These are phyloP conservation scores for Nitzschia sp. DNA, from an alignment of 108 stramenopile genomes.

Conservation along the genomic window DNA sequence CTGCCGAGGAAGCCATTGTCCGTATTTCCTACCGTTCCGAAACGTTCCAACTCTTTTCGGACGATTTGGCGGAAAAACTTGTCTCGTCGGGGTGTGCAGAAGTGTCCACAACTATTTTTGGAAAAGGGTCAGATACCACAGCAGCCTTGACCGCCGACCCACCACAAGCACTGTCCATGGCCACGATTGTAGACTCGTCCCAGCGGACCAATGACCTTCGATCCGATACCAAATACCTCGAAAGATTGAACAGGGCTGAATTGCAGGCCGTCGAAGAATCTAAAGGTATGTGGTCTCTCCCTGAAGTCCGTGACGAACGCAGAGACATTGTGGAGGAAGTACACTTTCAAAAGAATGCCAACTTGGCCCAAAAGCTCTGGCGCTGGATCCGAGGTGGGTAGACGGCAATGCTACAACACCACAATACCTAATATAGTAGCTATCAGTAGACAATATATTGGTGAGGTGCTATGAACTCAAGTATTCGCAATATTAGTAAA, in stretches of 20 bases:
- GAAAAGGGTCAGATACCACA: not conserved
- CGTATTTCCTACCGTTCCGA: slow-evolving; percentile 50
- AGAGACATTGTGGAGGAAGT: slow-evolving; percentile 54
- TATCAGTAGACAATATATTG: not conserved
- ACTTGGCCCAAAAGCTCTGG: slow-evolving; percentile 41
- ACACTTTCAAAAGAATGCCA: slow-evolving; percentile 56
- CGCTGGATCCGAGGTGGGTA: slow-evolving; percentile 46
- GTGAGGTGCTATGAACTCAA: too few relatives aligned
- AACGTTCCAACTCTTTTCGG: slow-evolving; percentile 37
- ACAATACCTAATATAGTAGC: not conserved
- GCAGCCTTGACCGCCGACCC: not conserved
- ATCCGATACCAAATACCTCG: slow-evolving; percentile 60
- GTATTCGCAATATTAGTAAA: too few relatives aligned
- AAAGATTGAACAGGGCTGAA: slow-evolving; percentile 54
- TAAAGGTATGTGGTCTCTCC: slow-evolving; percentile 67
- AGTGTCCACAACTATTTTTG: slow-evolving; percentile 18
- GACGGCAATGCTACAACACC: not conserved
- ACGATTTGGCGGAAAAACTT: slow-evolving; percentile 36
- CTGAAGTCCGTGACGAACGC: slow-evolving; percentile 39
- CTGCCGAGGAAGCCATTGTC: slow-evolving; percentile 50
- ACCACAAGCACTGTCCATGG: slow-evolving; percentile 11
- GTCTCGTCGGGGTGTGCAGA: slow-evolving; percentile 37
- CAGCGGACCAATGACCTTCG: slow-evolving; percentile 56
- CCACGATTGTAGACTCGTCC: slow-evolving; percentile 41
- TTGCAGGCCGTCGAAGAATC: slow-evolving; percentile 53